These are phyloP conservation scores for Silene conica DNA, from an alignment of 148 eudicot genomes.

Conservation along the genomic window DNA sequence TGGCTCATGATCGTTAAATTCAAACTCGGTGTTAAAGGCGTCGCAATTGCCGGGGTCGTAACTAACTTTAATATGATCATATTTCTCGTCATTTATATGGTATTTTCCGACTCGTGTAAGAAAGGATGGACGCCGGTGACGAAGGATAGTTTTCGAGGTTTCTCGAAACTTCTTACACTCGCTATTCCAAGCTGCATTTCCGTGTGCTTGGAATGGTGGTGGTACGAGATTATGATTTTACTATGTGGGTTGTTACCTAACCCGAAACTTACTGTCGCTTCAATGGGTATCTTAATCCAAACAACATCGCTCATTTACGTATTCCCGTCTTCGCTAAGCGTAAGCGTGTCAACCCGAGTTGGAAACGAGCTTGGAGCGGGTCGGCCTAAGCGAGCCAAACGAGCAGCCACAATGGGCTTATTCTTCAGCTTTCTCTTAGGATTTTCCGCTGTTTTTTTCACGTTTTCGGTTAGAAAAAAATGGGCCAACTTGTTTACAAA, in stretches of 20 bases:
- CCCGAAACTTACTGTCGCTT: conserved; percentile 61
- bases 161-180: conserved; percentile 25
- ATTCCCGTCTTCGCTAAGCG: conserved; percentile 69
- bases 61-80: conserved; percentile 34
- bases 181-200: conserved; percentile 73
- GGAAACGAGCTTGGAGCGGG: conserved; percentile 67
- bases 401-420: conserved; percentile 54
- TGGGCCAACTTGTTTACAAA: conserved; percentile 69
- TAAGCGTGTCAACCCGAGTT: conserved; percentile 63
- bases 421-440: conserved; percentile 51
- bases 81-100: conserved; percentile 26
- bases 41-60: conserved; percentile 36
- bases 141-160: conserved; percentile 14
- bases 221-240: conserved; percentile 85
- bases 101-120: conserved; percentile 22
- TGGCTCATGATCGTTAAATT: conserved; percentile 30
- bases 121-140: conserved; percentile 19
- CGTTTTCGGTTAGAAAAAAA: conserved; percentile 32
- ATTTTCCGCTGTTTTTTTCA: conserved; percentile 40
- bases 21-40: conserved; percentile 38
- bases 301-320: conserved; percentile 66
- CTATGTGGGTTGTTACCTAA: conserved; percentile 52
- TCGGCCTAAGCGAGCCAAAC: conserved; percentile 47
- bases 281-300: conserved; percentile 78
- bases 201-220: conserved; percentile 91